Evolutionary conservation across 768 basidiomycete species (phyloP).

Genomic region (Russula dissimulans): DNA sequence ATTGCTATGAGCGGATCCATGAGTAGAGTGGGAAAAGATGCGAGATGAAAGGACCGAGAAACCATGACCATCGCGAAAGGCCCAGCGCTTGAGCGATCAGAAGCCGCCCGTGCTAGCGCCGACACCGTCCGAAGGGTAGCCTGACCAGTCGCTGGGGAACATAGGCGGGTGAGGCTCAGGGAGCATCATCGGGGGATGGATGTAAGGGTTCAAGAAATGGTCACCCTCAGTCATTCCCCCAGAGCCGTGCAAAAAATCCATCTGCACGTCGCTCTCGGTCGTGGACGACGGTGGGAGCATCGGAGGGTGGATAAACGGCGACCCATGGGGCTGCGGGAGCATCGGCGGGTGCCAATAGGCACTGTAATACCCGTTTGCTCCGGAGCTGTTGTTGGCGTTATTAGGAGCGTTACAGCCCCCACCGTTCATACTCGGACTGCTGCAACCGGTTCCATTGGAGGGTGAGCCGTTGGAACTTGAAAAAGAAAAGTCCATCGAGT

Average conservation of each 20-base stretch:
- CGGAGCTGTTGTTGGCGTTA: background rate
- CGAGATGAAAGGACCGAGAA: conserved; percentile 1
- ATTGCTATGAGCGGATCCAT: conserved; percentile 11
- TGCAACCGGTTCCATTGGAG: conserved; percentile 31
- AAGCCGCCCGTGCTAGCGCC: conserved; percentile 22
- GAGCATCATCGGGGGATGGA: conserved; percentile 48
- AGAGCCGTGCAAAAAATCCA: conserved; percentile 65
- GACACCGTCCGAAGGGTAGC: conserved; percentile 18
- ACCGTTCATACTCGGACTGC: conserved; percentile 4
- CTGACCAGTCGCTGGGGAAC: conserved; percentile 28
- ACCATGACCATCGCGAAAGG: background rate
- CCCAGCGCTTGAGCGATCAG: conserved; percentile 27
- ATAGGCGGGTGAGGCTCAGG: conserved; percentile 33
- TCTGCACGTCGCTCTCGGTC: conserved; percentile 45
- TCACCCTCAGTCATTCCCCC: conserved; percentile 55
- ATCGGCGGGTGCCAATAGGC: conserved; percentile 76
- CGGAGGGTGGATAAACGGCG: conserved; percentile 56
- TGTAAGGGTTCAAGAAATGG: conserved; percentile 42
- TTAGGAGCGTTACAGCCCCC: background rate
- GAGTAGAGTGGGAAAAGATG: conserved; percentile 1
- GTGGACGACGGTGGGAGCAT: conserved; percentile 39
- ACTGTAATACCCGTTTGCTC: conserved; percentile 35
- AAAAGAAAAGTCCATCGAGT: conserved; percentile 60
- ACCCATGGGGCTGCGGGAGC: conserved; percentile 43
- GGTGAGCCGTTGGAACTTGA: conserved; percentile 36